Evolutionary conservation across 768 basidiomycete species (phyloP).

Genomic region (Leccinum subtestaceum): DNA sequence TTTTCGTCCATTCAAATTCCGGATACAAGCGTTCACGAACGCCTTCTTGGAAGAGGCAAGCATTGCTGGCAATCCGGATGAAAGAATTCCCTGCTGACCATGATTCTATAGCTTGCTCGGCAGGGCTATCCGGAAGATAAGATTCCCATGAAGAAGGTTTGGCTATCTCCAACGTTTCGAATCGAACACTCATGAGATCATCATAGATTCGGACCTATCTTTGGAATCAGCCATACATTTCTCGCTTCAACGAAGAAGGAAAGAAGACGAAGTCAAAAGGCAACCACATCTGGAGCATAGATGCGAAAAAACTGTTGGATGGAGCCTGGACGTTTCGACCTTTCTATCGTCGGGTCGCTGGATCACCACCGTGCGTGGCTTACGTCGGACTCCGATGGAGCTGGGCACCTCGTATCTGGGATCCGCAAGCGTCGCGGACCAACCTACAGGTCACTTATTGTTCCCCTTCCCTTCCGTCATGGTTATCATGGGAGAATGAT

Average conservation of each 20-base stretch:
- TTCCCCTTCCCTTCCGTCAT: constrained; percentile 78
- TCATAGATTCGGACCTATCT: constrained; percentile 86
- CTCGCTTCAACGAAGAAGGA: constrained; percentile 97
- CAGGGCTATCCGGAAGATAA: constrained; percentile 92
- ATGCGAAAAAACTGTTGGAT: constrained; percentile 80
- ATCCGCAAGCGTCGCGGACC: constrained; percentile 86
- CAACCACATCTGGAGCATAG: constrained; percentile 99
- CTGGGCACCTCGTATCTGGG: constrained; percentile 95
- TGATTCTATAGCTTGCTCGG: constrained; percentile 57
- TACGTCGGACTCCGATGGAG: constrained; percentile 79
- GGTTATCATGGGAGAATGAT: constrained; percentile 87
- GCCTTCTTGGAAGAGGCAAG: constrained; percentile 89
- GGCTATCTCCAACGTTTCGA: constrained; percentile 18
- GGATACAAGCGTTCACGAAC: constrained; percentile 96
- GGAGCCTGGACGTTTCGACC: constrained; percentile 85
- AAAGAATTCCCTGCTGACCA: constrained; percentile 8
- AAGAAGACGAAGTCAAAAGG: constrained; percentile 99
- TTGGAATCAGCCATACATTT: constrained; percentile 91
- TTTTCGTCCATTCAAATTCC: constrained; percentile 98
- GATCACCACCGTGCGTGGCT: constrained; percentile 76
- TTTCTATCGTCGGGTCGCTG: constrained; percentile 85
- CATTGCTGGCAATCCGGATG: constrained; percentile 6
- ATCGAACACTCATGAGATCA: constrained; percentile 22
- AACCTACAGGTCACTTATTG: constrained; percentile 77
- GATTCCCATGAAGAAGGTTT: constrained; percentile 94